Base-by-base conservation (phyloP, 129 eudicot genomes). In the Saposhnikovia divaricata region DNA sequence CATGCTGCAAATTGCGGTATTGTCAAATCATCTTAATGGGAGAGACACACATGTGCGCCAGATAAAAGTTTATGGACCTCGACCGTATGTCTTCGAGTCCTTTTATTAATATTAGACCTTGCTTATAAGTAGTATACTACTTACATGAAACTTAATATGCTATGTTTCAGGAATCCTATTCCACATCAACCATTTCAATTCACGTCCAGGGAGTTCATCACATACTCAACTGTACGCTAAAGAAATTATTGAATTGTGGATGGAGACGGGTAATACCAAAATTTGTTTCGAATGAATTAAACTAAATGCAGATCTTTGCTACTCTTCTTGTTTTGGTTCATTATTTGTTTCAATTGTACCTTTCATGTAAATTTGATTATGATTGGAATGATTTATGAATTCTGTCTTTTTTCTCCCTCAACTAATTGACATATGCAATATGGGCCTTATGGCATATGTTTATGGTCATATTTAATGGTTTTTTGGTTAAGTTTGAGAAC, bases 41-140 rank as follows among this genome's bases (percentile, higher is more conserved):
- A 86, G 97, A 85, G 98, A 95, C 70, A 92, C 98, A 21, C 97
- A 95, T 63, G 89, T 95, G 73, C 96, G 98, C 91, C 97, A 95
- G 87, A 92, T 95, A 82, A 95, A 95, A 92, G 94, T 92, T 78
- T 95, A 90, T 39, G 96, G 98, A 63, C 97, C 97, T 75, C 87
- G 91, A 84, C 97, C 88, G 97, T 94, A 81, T 23, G 96, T 90
- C 12, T 70, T 71, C 34, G 2, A 19, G 25, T 43, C 53, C 40
- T 37, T 50, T 23, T 21, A 25, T n/a, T 74, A 46, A 31, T 13
- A 45, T 45, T 44, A 23, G 31, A 45, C 39, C 78, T 27, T 55
- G 47, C 34, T 18, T 9, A 42, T 68, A 12, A 15, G 14, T 69
- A 34, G 68, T 69, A 69, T 71, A 47, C 74, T 51, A 25, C 42